Conservation (phyloP, 2,329 filamentous ascomycete species). For the Botrytis tulipae region DNA sequence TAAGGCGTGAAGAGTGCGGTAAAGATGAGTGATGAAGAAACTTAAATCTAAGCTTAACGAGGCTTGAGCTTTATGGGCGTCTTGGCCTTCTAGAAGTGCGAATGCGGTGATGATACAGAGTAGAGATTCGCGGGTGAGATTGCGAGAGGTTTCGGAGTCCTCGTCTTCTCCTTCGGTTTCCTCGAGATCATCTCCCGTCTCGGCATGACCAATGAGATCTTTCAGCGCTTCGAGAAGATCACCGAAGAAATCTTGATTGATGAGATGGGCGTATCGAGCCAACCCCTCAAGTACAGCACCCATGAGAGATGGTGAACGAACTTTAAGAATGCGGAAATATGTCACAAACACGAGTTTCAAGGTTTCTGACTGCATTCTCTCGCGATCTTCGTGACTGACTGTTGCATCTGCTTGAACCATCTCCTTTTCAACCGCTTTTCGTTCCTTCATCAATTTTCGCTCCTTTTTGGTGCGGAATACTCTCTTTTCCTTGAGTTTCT, state of each 20-base stretch:
- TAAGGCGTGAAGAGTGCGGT: constrained; percentile 76
- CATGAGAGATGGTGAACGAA: constrained; percentile 79
- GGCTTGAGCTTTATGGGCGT: constrained; percentile 79
- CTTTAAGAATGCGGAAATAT: constrained; percentile 93
- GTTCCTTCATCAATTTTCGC: constrained; percentile 79
- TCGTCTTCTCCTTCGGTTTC: constrained; percentile 47
- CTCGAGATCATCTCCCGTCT: constrained; percentile 50
- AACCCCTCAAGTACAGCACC: constrained; percentile 95
- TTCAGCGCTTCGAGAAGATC: constrained; percentile 92
- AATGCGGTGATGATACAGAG: constrained; percentile 96
- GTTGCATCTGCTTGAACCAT: constrained; percentile 89
- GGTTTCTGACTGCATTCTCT: constrained; percentile 92
- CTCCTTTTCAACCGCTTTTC: constrained; percentile 85
- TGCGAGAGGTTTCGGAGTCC: constrained; percentile 58
- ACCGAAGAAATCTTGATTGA: constrained; percentile 99
- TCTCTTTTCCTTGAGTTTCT: constrained; percentile 70
- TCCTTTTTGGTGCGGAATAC: constrained; percentile 87
- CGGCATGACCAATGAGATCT: constrained; percentile 80
- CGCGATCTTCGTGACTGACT: constrained; percentile 87
- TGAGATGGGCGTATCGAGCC: constrained; percentile 90
- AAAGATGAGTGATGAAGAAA: constrained; percentile 94
- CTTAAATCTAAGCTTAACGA: constrained; percentile 85
- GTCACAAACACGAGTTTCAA: constrained; percentile 92
- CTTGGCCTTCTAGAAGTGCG: constrained; percentile 91
- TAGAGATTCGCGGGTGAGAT: constrained; percentile 80